A percentile compares a stretch with the other conserved stretches of the same genome.
These are phyloP conservation scores for Chalara sp. DNA, from an alignment of 2,329 filamentous ascomycete genomes.

Conservation along the genomic window DNA sequence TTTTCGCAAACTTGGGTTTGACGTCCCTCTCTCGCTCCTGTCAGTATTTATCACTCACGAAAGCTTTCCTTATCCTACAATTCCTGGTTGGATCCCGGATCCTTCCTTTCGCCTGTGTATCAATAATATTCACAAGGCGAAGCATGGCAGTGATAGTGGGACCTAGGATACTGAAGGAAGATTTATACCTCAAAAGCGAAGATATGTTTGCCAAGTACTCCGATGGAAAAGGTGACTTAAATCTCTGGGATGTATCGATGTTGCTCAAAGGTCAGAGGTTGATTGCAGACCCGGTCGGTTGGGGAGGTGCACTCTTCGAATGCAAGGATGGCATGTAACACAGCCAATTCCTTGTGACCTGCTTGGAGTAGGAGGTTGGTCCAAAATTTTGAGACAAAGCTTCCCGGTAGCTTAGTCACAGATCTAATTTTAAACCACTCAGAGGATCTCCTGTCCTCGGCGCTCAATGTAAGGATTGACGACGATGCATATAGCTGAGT, in stretches of 20 bases:
- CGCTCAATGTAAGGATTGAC: constrained; percentile 32
- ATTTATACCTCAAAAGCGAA: constrained; percentile 40
- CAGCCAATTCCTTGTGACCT: no score
- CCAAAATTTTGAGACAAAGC: no score
- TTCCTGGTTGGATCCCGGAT: constrained; percentile 32
- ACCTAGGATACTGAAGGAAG: constrained; percentile 42
- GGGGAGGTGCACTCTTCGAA: constrained; percentile 22
- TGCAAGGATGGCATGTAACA: no score
- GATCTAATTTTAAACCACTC: constrained; percentile 44
- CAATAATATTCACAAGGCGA: constrained; percentile 26
- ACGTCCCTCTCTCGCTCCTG: constrained; percentile 34
- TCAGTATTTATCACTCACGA: constrained; percentile 40
- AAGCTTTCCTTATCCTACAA: constrained; percentile 43
- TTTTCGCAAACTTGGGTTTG: constrained; percentile 39
- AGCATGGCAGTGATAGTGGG: constrained; percentile 40
- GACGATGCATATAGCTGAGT: constrained; percentile 16
- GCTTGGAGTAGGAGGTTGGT: no score
- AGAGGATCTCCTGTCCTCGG: constrained; percentile 29
- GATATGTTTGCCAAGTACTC: constrained; percentile 42
- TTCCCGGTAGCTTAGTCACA: constrained; percentile 36
- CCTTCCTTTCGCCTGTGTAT: constrained; percentile 32
- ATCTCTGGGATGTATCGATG: constrained; percentile 28
- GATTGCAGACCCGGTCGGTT: constrained; percentile 36
- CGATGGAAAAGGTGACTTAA: constrained; percentile 32
- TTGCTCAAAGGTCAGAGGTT: constrained; percentile 35